Percentiles rank a stretch among this genome's conserved stretches.
Evolutionary conservation across 1,139 yeast genomes (phyloP).

Genomic region (Suhomyces yuchorum): DNA sequence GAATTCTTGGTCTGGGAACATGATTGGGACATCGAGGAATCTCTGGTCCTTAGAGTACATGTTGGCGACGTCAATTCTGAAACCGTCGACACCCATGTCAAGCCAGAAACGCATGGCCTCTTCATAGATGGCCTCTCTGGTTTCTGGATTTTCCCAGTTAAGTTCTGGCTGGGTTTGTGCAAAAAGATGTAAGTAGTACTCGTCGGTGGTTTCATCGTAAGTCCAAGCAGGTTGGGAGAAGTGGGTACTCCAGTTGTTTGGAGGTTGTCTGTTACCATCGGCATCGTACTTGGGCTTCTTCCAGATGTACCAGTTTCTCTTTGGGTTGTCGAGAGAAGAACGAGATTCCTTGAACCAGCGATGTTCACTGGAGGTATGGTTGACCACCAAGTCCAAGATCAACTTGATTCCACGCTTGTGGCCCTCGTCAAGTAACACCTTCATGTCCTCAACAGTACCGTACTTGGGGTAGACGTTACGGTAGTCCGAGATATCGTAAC

Average conservation of each 20-base stretch:
- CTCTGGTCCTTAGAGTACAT: conserved; percentile 52
- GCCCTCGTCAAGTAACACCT: conserved; percentile 46
- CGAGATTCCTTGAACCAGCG: conserved; percentile 60
- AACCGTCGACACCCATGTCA: conserved; percentile 59
- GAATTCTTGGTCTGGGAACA: conserved; percentile 39
- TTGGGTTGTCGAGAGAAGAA: conserved; percentile 51
- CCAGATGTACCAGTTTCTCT: conserved; percentile 68
- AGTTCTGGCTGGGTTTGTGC: conserved; percentile 58
- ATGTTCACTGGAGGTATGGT: conserved; percentile 60
- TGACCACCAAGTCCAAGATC: conserved; percentile 58
- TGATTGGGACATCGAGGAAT: conserved; percentile 53
- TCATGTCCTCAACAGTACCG: conserved; percentile 57
- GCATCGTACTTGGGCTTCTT: conserved; percentile 48
- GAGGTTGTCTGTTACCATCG: conserved; percentile 52
- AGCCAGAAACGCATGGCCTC: conserved; percentile 56
- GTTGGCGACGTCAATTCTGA: conserved; percentile 58
- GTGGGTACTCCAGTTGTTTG: conserved; percentile 57
- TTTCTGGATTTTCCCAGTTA: conserved; percentile 59
- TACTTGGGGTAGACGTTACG: conserved; percentile 52
- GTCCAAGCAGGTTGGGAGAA: conserved; percentile 61
- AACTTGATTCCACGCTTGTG: conserved; percentile 54
- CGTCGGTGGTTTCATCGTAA: conserved; percentile 52
- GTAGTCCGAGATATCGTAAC: conserved; percentile 61
- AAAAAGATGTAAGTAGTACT: conserved; percentile 56
- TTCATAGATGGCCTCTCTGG: conserved; percentile 53